Conservation (phyloP, 2,329 filamentous ascomycete species). For the Dactylonectria macrodidyma region DNA sequence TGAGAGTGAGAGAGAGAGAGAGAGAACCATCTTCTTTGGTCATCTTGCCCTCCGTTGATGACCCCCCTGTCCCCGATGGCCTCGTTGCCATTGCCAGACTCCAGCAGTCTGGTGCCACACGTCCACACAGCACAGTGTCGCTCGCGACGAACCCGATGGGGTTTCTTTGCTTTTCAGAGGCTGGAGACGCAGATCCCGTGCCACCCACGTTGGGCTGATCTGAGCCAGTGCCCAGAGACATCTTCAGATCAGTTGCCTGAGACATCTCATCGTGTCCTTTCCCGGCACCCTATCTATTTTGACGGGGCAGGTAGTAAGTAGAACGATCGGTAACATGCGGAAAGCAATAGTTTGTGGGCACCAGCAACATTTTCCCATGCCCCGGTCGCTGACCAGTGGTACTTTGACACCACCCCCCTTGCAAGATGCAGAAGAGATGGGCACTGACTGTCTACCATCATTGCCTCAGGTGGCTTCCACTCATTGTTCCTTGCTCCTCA, state of each 20-base stretch:
- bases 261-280: conserved; percentile 25
- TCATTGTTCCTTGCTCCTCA: conserved; percentile 33
- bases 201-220: conserved; percentile 22
- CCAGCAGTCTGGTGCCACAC: conserved; percentile 33
- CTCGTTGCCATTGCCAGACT: conserved; percentile 27
- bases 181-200: conserved; percentile 23
- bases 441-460: conserved; percentile 26
- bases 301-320: conserved; percentile 1
- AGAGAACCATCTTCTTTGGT: conserved; percentile 14
- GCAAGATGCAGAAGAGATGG: conserved; percentile 34
- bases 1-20: conserved; percentile 20
- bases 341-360: conserved; percentile 26
- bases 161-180: conserved; percentile 10
- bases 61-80: conserved; percentile 42
- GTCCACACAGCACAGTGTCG: conserved; percentile 21
- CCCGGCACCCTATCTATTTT: conserved; percentile 1
- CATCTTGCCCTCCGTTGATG: conserved; percentile 30
- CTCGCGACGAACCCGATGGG: conserved; percentile 22
- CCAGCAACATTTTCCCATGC: conserved; percentile 24
- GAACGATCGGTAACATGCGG: conserved; percentile 15
- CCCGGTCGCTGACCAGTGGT: conserved; percentile 27
- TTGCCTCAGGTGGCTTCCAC: conserved; percentile 37
- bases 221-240: conserved; percentile 26
- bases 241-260: conserved; percentile 30
- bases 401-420: conserved; percentile 34